Base-by-base conservation (phyloP, 73 alveolate species). In the Paramecium tetraurelia region DNA sequence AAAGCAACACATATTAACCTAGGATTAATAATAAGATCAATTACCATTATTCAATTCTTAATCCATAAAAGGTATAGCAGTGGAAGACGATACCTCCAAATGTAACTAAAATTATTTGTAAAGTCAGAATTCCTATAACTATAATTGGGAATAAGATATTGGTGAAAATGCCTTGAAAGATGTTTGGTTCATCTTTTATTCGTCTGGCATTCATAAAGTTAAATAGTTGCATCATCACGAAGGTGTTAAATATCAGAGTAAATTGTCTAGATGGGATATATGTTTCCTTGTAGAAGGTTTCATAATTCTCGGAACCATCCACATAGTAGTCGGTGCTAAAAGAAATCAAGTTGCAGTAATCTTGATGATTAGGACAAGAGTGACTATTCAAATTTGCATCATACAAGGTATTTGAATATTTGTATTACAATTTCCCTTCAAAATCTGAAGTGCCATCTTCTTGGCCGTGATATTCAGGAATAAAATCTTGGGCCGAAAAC, bases 171-270 rank as follows among this genome's bases (percentile, higher is more conserved):
- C 98, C 95, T 72, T 89, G 93, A 58, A 97, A 98, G 38, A 95
- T 89, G 70, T 95, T 95, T 40, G 95, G 57, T 83, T 97, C 98
- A 84, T 98, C 99, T 70, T 94, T 92, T 43, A 97, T 97, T 35
- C 93, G 93, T 86, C 99, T 92, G 18, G 99, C 93, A 86, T 97
- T 97, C 35, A 98, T n/a, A 89, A 96, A 94, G 83, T 97, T 97
- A 69, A 97, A 97, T 40, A 98, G 70, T 71, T 97, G 97, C 90
- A 97, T 76, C 88, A 86, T 35, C n/a, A 97, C 99, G 80, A 97
- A 97, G 9, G 93, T 86, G 84, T 97, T 97, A 76, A 98, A 98
- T 71, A 97, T 95, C 27, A 94, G 50, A 33, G 99, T 95, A 95
- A 97, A 93, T 80, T 80, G 16, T 33, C 99, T 85, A 38, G 98